A percentile compares a stretch with the other conserved stretches of the same genome.
Evolutionary conservation across 768 basidiomycete species (phyloP).

Genomic region (Tricholoma bakamatsutake): DNA sequence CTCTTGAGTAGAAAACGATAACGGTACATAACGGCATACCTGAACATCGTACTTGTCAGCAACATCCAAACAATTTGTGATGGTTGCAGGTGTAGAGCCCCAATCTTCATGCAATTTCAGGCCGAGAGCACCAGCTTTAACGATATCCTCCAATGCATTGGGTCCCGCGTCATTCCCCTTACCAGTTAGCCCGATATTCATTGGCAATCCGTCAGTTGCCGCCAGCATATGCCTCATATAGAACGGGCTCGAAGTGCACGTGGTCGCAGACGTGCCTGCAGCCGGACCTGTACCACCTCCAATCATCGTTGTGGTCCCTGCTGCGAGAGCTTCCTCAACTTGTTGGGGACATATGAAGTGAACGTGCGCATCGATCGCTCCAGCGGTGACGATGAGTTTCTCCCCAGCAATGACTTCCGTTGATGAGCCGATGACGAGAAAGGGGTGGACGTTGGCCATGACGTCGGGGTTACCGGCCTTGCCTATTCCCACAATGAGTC

Average conservation of each 20-base stretch:
- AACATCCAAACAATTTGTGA: conserved; percentile 70
- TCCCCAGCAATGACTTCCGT: conserved; percentile 97
- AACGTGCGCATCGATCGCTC: conserved; percentile 86
- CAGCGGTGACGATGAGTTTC: conserved; percentile 89
- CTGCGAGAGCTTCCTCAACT: conserved; percentile 76
- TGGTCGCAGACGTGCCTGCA: conserved; percentile 87
- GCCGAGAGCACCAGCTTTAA: conserved; percentile 35
- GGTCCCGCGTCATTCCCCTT: conserved; percentile 91
- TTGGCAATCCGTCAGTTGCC: conserved; percentile 83
- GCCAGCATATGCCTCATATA: conserved; percentile 89
- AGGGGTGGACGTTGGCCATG: conserved; percentile 72
- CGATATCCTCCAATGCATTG: conserved; percentile 43
- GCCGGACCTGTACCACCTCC: conserved; percentile 96
- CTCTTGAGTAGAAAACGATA: background rate
- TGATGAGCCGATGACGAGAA: conserved; percentile 79
- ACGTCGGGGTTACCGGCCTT: conserved; percentile 96
- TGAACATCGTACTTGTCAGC: conserved; percentile 94
- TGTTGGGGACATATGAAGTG: conserved; percentile 97
- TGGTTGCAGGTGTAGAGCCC: conserved; percentile 85
- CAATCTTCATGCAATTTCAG: conserved; percentile 98
- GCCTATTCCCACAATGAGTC: conserved; percentile 82
- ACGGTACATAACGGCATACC: conserved; percentile 33
- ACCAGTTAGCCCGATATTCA: conserved; percentile 94
- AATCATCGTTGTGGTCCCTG: conserved; percentile 89
- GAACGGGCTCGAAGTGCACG: conserved; percentile 87